A percentile compares a stretch with the other conserved stretches of the same genome.
These are phyloP conservation scores for Wolfiporia cocos DNA, from an alignment of 1,284 basidiomycete species.

Conservation along the genomic window DNA sequence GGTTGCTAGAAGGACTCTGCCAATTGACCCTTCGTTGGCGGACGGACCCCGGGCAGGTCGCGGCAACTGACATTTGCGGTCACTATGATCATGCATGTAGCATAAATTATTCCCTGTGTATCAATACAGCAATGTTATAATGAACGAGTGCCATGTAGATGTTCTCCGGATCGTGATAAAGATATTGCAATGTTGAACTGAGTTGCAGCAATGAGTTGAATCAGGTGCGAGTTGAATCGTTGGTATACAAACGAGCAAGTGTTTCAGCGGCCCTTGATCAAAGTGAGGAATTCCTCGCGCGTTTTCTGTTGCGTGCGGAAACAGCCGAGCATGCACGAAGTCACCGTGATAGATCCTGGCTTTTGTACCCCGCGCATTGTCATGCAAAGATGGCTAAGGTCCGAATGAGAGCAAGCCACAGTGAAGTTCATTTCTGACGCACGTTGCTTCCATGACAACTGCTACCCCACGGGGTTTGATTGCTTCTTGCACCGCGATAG, in stretches of 20 bases:
- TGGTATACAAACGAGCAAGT: slow-evolving; percentile 1
- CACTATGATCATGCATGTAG: slow-evolving; percentile 9
- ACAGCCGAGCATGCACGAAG: slow-evolving; percentile 98
- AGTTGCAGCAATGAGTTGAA: slow-evolving; percentile 9
- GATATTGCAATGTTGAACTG: slow-evolving; percentile 23
- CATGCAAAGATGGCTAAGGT: slow-evolving; percentile 93
- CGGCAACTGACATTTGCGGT: slow-evolving; percentile 33
- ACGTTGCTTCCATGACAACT: slow-evolving; percentile 98
- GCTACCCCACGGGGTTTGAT: slow-evolving; percentile 97
- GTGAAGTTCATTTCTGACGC: slow-evolving; percentile 29
- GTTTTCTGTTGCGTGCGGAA: slow-evolving; percentile 98
- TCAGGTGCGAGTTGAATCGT: slow-evolving; percentile 22
- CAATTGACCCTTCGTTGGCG: slow-evolving; percentile 51
- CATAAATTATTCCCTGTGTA: slow-evolving; percentile 20
- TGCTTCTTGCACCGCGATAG: slow-evolving; percentile 94
- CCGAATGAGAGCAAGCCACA: slow-evolving; percentile 11
- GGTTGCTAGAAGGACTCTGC: slow-evolving; percentile 50
- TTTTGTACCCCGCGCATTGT: slow-evolving; percentile 99
- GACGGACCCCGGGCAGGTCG: slow-evolving; percentile 46
- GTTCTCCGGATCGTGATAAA: slow-evolving; percentile 2
- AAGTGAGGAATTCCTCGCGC: slow-evolving; percentile 87
- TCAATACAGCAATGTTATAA: slow-evolving; percentile 11
- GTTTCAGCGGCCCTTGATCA: slow-evolving; percentile 53
- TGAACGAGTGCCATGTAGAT: background rate
- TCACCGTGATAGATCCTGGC: slow-evolving; percentile 92